Evolutionary conservation across 163 green algal species (phyloP).

Genomic region (Prototheca cutis): DNA sequence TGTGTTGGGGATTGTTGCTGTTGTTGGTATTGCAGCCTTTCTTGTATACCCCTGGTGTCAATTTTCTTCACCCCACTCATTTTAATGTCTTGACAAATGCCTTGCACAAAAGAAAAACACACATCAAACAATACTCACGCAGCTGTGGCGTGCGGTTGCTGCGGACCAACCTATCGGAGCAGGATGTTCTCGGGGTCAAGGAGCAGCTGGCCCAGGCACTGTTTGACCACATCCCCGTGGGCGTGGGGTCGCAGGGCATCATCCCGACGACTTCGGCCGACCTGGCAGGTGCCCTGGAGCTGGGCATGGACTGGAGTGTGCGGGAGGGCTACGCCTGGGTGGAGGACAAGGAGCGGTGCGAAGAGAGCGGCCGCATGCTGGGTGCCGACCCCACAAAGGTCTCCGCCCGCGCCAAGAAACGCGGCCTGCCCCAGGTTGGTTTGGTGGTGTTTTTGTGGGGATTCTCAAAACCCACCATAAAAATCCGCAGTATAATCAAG

Average conservation of each 20-base stretch:
- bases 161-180: constrained; percentile 64
- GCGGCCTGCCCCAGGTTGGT: constrained; percentile 74
- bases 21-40: too few relatives aligned
- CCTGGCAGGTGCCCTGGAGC: constrained; percentile 64
- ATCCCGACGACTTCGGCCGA: constrained; percentile 67
- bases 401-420: constrained; percentile 71
- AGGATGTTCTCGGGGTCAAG: constrained; percentile 52
- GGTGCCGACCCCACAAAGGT: constrained; percentile 60
- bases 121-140: neutral
- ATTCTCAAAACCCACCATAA: too few relatives aligned
- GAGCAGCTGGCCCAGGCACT: constrained; percentile 71
- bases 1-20: too few relatives aligned
- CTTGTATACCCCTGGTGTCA: too few relatives aligned
- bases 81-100: too few relatives aligned
- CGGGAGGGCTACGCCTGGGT: constrained; percentile 74
- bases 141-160: constrained; percentile 67
- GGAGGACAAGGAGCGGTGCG: constrained; percentile 89
- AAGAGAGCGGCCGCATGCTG: constrained; percentile 86
- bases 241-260: constrained; percentile 73
- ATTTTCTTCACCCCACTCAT: too few relatives aligned
- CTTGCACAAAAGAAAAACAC: neutral
- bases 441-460: too few relatives aligned
- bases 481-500: too few relatives aligned
- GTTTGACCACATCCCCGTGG: constrained; percentile 91
- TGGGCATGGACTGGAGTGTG: constrained; percentile 81